These are phyloP conservation scores for Berberis thunbergii DNA, from an alignment of 164 flowering plant genomes.

Conservation along the genomic window DNA sequence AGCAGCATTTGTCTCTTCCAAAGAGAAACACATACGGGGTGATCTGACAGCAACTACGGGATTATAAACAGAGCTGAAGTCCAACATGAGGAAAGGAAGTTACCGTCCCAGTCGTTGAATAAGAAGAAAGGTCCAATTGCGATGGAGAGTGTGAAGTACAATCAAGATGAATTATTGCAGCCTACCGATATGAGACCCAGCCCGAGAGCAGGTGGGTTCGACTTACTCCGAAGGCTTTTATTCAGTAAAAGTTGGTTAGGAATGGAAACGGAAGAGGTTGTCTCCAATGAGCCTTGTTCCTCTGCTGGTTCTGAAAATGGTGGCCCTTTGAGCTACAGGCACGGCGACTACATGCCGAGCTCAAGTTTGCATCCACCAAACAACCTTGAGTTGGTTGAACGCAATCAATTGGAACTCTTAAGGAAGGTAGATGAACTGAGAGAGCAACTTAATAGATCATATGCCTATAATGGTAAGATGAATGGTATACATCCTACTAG, in stretches of 20 bases:
- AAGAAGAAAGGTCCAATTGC: constrained; percentile 9
- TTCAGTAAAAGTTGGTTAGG: constrained; percentile 20
- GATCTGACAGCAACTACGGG: constrained; percentile 10
- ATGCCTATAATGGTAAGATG: constrained; percentile 10
- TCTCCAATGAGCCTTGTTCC: constrained; percentile 14
- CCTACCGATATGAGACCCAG: constrained; percentile 7
- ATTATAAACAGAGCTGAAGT: constrained; percentile 10
- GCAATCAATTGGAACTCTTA: constrained; percentile 41
- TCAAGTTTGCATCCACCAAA: constrained; percentile 18
- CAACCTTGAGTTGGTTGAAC: constrained; percentile 20
- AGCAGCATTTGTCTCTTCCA: constrained; percentile 9
- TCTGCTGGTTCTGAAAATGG: constrained; percentile 21
- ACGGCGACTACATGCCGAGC: background rate
- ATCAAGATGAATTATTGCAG: constrained; percentile 15
- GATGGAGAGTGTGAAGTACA: constrained; percentile 3
- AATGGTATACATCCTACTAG: constrained; percentile 17
- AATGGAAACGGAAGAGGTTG: constrained; percentile 18
- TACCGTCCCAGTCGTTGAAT: constrained; percentile 10
- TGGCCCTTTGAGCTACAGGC: constrained; percentile 22
- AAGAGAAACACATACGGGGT: constrained; percentile 15
- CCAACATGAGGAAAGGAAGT: constrained; percentile 17
- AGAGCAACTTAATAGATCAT: constrained; percentile 34
- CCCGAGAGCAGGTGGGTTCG: constrained; percentile 1
- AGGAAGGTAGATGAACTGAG: constrained; percentile 53
- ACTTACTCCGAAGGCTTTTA: constrained; percentile 5